Evolutionary conservation across 352 stramenopile genomes (phyloP).

Genomic region (Phytophthora fragariae): DNA sequence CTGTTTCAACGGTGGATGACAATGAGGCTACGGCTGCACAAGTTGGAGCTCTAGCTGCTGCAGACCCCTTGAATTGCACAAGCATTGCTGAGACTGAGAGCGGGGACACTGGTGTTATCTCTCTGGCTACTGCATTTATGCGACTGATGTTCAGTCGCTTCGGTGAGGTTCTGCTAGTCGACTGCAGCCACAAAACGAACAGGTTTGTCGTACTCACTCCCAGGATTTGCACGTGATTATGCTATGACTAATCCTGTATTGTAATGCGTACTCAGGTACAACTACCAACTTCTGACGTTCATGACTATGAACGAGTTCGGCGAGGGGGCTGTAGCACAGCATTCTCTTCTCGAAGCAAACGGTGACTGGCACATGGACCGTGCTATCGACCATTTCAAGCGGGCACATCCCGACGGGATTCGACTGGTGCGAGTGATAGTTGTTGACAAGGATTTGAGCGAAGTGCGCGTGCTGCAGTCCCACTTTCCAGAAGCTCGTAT

Average conservation of each 20-base stretch:
- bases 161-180: constrained; percentile 18
- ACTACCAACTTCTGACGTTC: constrained; percentile 29
- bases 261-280: constrained; percentile 12
- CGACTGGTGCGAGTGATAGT: background rate
- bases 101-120: constrained; percentile 20
- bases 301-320: constrained; percentile 32
- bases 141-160: constrained; percentile 15
- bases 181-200: constrained; percentile 28
- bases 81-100: background rate
- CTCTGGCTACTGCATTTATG: constrained; percentile 11
- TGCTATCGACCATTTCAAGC: constrained; percentile 5
- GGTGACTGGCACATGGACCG: constrained; percentile 25
- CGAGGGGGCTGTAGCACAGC: constrained; percentile 9
- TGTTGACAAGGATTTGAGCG: background rate
- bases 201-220: background rate
- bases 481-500: background rate
- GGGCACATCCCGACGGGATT: too few relatives aligned
- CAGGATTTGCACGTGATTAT: too few relatives aligned
- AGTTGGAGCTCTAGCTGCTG: constrained; percentile 7
- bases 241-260: too few relatives aligned
- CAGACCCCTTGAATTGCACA: background rate
- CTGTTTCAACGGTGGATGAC: background rate
- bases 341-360: constrained; percentile 15
- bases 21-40: constrained; percentile 5
- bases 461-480: background rate